Percentiles rank a stretch among this genome's conserved stretches.
These are phyloP conservation scores for Fagopyrum esculentum DNA, from an alignment of 148 eudicot species.

Conservation along the genomic window DNA sequence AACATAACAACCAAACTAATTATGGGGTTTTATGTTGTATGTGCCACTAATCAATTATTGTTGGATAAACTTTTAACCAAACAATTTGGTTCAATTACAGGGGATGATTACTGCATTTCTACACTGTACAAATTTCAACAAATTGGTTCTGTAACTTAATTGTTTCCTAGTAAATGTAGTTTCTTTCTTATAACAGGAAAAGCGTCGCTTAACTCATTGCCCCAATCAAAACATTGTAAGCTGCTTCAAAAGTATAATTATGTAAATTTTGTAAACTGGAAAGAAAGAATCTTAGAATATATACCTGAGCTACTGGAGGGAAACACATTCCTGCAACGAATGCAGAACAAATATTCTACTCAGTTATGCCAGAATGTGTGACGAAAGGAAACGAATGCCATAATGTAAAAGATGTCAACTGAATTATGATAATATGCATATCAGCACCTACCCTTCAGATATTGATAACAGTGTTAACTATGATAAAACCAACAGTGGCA, in stretches of 20 bases:
- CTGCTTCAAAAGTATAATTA: neutral
- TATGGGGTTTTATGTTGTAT: no score
- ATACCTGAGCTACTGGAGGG: conserved; percentile 47
- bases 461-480: neutral
- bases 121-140: no score
- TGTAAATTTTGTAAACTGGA: neutral
- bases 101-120: no score
- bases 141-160: no score
- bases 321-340: conserved; percentile 43
- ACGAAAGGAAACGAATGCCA: neutral
- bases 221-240: neutral
- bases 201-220: neutral
- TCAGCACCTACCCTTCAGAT: neutral
- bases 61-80: neutral
- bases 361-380: neutral
- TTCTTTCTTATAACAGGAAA: neutral
- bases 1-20: neutral
- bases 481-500: neutral
- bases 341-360: conserved; percentile 8
- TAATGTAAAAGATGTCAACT: neutral
- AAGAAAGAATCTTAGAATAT: neutral
- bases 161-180: neutral
- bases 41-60: neutral
- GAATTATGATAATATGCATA: neutral
- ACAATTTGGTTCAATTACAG: neutral